Conservation (phyloP, 192 early-diverging fungal species). For the Coemansia sp. region DNA sequence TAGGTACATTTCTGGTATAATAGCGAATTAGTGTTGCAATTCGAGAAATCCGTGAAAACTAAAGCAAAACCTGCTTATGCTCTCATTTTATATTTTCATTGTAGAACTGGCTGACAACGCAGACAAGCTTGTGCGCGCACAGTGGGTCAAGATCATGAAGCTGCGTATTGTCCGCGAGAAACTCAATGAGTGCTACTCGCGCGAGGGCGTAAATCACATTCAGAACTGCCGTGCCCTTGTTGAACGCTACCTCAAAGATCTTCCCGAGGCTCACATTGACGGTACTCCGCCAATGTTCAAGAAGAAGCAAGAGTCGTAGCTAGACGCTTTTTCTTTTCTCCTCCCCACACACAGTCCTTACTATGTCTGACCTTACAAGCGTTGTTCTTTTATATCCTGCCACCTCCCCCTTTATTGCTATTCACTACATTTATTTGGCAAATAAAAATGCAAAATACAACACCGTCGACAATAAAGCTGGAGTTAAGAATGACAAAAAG, state of each 20-base stretch:
- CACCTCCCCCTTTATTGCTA: background rate
- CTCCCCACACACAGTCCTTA: background rate
- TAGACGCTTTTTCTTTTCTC: background rate
- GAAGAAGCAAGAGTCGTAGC: constrained; percentile 9
- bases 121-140: constrained; percentile 80
- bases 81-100: background rate
- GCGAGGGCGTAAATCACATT: constrained; percentile 93
- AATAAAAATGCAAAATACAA: background rate
- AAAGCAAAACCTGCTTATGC: background rate
- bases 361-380: background rate
- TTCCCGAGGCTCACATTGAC: constrained; percentile 48
- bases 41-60: background rate
- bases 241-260: constrained; percentile 75
- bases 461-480: background rate
- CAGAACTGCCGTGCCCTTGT: constrained; percentile 87
- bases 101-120: constrained; percentile 59
- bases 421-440: background rate
- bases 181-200: constrained; percentile 87
- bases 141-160: constrained; percentile 93
- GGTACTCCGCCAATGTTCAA: constrained; percentile 40
- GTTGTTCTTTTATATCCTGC: constrained; percentile 4
- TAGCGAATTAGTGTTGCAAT: background rate
- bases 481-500: no score
- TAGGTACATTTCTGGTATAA: constrained; percentile 26
- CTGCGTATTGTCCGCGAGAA: constrained; percentile 81